phyloP scores from a whole-genome alignment of 2,329 filamentous ascomycete species.

The Penicillium sp. region DNA sequence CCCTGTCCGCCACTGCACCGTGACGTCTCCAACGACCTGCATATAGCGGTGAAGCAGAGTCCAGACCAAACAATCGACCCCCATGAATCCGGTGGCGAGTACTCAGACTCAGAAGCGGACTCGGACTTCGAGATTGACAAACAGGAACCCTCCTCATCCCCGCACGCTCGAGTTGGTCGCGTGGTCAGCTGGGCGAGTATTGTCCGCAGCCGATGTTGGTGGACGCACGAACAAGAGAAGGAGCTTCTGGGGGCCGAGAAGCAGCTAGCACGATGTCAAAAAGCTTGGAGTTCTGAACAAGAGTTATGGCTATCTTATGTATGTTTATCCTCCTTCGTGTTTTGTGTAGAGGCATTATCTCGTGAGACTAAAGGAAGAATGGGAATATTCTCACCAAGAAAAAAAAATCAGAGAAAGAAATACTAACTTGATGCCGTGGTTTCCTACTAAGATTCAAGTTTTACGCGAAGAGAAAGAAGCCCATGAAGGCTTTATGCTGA shows the following conservation, averaged over 20 bases:
- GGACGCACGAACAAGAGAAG: constrained; percentile 31
- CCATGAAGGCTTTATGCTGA: constrained; percentile 31
- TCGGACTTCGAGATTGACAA: constrained; percentile 6
- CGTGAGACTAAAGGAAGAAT: not conserved
- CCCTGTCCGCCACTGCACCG: constrained; percentile 11
- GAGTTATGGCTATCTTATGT: constrained; percentile 37
- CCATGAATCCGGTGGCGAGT: not conserved
- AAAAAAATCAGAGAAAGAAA: not conserved
- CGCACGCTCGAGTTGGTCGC: constrained; percentile 20
- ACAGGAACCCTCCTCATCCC: not conserved
- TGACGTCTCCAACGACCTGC: constrained; percentile 20
- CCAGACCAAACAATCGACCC: not conserved
- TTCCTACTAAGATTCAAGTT: constrained; percentile 26
- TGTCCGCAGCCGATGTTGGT: constrained; percentile 27
- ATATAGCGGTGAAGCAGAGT: constrained; percentile 26
- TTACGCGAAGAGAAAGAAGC: constrained; percentile 36
- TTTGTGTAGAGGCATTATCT: not conserved
- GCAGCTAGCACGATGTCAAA: constrained; percentile 35
- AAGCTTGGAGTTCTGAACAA: constrained; percentile 38
- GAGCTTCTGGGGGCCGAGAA: constrained; percentile 28
- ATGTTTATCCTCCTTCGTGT: constrained; percentile 12
- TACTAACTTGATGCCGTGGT: not conserved
- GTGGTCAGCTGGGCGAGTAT: constrained; percentile 34
- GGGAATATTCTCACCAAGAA: not conserved
- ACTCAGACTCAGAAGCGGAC: constrained; percentile 5